These are phyloP conservation scores for Chlorella variabilis DNA, from an alignment of 163 green algal genomes.

Conservation along the genomic window DNA sequence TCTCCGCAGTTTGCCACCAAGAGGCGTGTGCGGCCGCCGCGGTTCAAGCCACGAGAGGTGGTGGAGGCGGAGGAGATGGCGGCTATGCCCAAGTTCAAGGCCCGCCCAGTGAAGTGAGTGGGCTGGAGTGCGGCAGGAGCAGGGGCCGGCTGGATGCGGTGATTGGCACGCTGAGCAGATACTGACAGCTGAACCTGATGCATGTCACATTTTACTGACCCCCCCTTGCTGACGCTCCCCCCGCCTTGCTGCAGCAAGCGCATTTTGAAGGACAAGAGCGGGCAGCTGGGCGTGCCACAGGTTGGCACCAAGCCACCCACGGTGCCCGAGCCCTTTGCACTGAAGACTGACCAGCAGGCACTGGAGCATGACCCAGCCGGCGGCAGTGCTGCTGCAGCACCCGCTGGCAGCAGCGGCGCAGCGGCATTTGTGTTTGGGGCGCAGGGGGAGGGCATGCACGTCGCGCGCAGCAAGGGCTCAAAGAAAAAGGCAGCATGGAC, in stretches of 20 bases:
- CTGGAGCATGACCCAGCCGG: background rate
- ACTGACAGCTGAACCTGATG: no score
- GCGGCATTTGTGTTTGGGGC: slow-evolving; percentile 22
- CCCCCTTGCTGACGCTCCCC: no score
- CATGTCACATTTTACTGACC: no score
- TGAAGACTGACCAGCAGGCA: slow-evolving; percentile 43
- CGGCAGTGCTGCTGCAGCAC: no score
- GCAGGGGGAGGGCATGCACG: background rate
- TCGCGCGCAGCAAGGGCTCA: background rate
- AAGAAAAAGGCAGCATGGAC: slow-evolving; percentile 13
- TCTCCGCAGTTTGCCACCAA: slow-evolving; percentile 64
- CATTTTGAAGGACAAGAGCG: slow-evolving; percentile 45
- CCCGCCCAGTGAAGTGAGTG: slow-evolving; percentile 63
- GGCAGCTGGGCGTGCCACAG: slow-evolving; percentile 52
- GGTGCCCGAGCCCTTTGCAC: slow-evolving; percentile 51
- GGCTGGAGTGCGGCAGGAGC: no score
- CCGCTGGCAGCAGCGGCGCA: background rate
- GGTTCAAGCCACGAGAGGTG: slow-evolving; percentile 67
- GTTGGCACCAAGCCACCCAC: slow-evolving; percentile 52
- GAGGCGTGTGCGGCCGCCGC: slow-evolving; percentile 46
- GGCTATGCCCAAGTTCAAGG: slow-evolving; percentile 63
- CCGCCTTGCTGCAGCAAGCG: slow-evolving; percentile 47
- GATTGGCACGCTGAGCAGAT: no score
- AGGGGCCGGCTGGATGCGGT: background rate
- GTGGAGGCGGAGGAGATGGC: slow-evolving; percentile 69